Percentiles rank a stretch among this genome's conserved stretches.
These are phyloP conservation scores for Hirschfeldia incana DNA, from an alignment of 345 rosid species.

Conservation along the genomic window DNA sequence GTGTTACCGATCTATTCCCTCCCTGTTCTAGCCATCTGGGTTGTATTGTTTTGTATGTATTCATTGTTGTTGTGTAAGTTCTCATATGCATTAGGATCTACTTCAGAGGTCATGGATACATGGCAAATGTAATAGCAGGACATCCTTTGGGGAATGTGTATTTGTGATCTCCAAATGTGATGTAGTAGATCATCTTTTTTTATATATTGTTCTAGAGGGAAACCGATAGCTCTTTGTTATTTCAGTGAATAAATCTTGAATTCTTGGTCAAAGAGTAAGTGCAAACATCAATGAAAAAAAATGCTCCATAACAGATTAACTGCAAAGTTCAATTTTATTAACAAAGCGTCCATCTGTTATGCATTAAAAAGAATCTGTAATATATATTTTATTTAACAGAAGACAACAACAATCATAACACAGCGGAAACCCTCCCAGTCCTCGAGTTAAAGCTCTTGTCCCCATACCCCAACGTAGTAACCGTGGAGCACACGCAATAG, in stretches of 20 bases:
- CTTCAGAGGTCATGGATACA: slow-evolving; percentile 26
- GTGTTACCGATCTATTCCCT: slow-evolving; percentile 26
- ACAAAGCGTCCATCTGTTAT: too few species aligned
- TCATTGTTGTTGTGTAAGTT: slow-evolving; percentile 31
- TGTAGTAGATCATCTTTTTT: slow-evolving; percentile 17
- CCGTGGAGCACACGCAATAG: slow-evolving; percentile 80
- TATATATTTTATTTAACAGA: too few species aligned
- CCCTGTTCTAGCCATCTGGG: slow-evolving; percentile 29
- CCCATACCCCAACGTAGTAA: slow-evolving; percentile 87
- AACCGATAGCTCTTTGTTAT: neutral
- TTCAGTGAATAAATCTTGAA: neutral
- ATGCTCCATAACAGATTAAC: neutral
- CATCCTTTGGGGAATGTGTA: slow-evolving; percentile 37
- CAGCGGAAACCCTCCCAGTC: slow-evolving; percentile 65
- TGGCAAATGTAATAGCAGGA: neutral
- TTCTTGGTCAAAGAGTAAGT: neutral
- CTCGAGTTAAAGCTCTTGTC: slow-evolving; percentile 70
- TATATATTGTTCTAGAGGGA: neutral
- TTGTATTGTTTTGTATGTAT: slow-evolving; percentile 6
- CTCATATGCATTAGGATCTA: slow-evolving; percentile 24
- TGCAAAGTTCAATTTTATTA: neutral
- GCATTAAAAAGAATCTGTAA: too few species aligned
- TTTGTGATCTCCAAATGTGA: slow-evolving; percentile 35
- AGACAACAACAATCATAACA: slow-evolving; percentile 8
- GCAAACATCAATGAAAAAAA: neutral